A percentile compares a stretch with the other conserved stretches of the same genome.
Evolutionary conservation across 2,329 filamentous ascomycete species (phyloP).

Genomic region (Fusarium penzigii): DNA sequence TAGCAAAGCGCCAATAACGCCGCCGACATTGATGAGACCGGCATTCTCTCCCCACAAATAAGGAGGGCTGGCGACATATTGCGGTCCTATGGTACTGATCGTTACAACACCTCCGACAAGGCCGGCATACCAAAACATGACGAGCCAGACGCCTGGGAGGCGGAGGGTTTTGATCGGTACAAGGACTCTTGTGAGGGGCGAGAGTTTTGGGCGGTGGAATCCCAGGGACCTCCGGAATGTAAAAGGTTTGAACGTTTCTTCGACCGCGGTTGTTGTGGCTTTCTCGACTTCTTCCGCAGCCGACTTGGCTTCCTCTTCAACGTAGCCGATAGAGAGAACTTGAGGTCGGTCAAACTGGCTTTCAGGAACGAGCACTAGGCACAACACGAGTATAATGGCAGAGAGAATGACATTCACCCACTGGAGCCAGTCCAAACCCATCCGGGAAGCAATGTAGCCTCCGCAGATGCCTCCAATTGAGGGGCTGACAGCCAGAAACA

Average conservation of each 20-base stretch:
- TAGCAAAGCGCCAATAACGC: constrained; percentile 32
- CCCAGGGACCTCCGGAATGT: constrained; percentile 13
- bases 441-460: constrained; percentile 35
- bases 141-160: constrained; percentile 37
- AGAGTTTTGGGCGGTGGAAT: constrained; percentile 3
- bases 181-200: background rate
- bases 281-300: constrained; percentile 5
- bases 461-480: constrained; percentile 37
- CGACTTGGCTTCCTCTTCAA: constrained; percentile 2
- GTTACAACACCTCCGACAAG: constrained; percentile 38
- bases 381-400: constrained; percentile 24
- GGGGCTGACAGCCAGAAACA: constrained; percentile 34
- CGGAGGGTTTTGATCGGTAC: background rate
- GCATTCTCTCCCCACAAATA: constrained; percentile 37
- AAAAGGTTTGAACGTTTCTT: background rate
- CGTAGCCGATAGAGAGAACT: background rate
- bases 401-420: constrained; percentile 33
- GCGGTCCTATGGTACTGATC: constrained; percentile 36
- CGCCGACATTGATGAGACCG: constrained; percentile 37
- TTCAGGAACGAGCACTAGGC: constrained; percentile 37
- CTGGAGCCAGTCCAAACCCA: constrained; percentile 37
- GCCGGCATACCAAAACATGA: constrained; percentile 40
- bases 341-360: constrained; percentile 31
- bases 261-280: background rate
- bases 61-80: constrained; percentile 31